phyloP scores from a whole-genome alignment of 2,329 filamentous ascomycete species.

The Fusarium sp. region DNA sequence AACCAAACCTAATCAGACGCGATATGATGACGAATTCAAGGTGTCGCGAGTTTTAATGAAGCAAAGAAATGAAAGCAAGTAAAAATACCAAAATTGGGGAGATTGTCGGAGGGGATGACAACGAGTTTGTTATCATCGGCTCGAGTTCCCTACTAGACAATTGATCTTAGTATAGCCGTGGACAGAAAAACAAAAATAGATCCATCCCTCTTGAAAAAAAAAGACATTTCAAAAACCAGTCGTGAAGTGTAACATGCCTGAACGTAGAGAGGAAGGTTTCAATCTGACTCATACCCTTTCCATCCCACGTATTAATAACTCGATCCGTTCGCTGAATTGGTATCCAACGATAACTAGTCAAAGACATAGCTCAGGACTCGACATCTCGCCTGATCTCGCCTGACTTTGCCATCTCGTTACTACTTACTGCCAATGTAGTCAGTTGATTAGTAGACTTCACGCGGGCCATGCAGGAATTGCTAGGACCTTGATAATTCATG shows the following conservation, averaged over 20 bases:
- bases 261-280: background rate
- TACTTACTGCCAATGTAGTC: background rate
- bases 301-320: background rate
- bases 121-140: slow-evolving; percentile 37
- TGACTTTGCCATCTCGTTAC: background rate
- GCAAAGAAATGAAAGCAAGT: slow-evolving; percentile 39
- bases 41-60: slow-evolving; percentile 44
- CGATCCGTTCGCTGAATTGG: background rate
- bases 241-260: background rate
- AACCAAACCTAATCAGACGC: slow-evolving; percentile 41
- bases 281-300: background rate
- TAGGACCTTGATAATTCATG: slow-evolving; percentile 4
- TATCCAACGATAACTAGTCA: background rate
- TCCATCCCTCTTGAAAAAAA: slow-evolving; percentile 42
- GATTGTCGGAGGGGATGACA: slow-evolving; percentile 43
- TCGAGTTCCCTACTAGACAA: slow-evolving; percentile 38
- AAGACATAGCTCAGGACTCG: background rate
- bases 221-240: background rate
- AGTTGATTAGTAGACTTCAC: background rate
- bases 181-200: slow-evolving; percentile 42
- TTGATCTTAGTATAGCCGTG: slow-evolving; percentile 44
- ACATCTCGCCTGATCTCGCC: background rate
- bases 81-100: slow-evolving; percentile 44
- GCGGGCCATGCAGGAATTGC: background rate
- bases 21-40: slow-evolving; percentile 20